These are phyloP conservation scores for Silene coronaria DNA, from an alignment of 179 eudicot genomes.

Conservation along the genomic window DNA sequence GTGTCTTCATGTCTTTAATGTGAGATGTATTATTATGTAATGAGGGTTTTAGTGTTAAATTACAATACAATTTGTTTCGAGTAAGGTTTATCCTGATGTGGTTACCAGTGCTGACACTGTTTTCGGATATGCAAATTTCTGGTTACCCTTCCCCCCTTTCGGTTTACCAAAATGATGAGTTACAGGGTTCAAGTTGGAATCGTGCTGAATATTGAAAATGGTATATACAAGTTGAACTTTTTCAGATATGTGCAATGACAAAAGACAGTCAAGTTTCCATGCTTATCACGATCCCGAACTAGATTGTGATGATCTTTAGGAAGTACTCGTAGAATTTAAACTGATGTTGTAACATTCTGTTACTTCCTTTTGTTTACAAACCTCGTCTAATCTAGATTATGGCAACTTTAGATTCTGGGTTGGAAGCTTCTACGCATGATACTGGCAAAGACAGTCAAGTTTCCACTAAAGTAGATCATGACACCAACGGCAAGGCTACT, in stretches of 20 bases:
- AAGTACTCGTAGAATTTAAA: not conserved
- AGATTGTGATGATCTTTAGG: not conserved
- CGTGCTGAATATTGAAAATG: not conserved
- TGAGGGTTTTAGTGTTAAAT: not conserved
- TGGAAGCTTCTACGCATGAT: slow-evolving; percentile 14
- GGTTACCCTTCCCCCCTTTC: not conserved
- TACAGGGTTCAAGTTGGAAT: not conserved
- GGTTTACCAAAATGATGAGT: not conserved
- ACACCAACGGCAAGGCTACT: not conserved
- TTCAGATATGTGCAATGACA: not conserved
- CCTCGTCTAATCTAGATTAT: not conserved
- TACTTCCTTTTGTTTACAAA: not conserved
- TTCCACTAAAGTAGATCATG: not conserved
- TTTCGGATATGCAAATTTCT: no score
- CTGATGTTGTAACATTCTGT: not conserved
- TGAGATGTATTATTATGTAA: not conserved
- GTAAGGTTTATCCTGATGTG: not conserved
- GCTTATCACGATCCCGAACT: not conserved
- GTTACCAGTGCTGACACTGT: not conserved
- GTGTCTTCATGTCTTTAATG: not conserved
- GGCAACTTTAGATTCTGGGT: slow-evolving; percentile 15
- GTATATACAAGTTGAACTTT: not conserved
- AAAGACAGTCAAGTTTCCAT: not conserved
- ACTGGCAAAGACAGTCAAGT: slow-evolving; percentile 7
- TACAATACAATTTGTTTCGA: not conserved